Conservation (phyloP, 1,284 basidiomycete genomes). For the Cutaneotrichosporon arboriforme region DNA sequence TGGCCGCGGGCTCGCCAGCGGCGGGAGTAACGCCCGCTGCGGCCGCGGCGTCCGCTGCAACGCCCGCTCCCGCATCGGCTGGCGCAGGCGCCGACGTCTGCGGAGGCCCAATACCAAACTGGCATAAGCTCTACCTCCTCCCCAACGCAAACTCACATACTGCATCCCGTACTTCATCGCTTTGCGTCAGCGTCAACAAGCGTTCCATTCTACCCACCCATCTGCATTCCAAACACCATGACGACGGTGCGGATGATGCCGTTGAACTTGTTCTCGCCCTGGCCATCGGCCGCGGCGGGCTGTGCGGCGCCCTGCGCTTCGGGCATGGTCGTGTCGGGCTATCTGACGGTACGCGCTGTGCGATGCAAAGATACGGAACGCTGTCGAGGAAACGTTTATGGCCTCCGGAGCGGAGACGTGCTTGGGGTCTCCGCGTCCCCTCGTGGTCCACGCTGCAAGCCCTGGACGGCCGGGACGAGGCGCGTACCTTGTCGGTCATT, state of each 20-base stretch:
- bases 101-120: conserved; percentile 3
- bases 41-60: conserved; percentile 3
- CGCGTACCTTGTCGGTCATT: too few species aligned
- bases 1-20: too few species aligned
- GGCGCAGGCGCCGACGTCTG: conserved; percentile 4
- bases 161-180: conserved; percentile 41
- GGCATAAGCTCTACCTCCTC: neutral
- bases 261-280: conserved; percentile 17
- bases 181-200: conserved; percentile 9
- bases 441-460: too few species aligned
- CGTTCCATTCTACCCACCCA: conserved; percentile 29
- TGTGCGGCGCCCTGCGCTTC: conserved; percentile 9
- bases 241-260: conserved; percentile 23
- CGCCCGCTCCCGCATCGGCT: neutral
- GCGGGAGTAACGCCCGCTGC: conserved; percentile 5
- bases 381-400: too few species aligned
- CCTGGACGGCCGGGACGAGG: too few species aligned
- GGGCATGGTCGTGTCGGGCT: conserved; percentile 9
- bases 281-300: conserved; percentile 11
- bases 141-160: conserved; percentile 25
- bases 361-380: too few species aligned
- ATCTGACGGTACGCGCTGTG: neutral
- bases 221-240: conserved; percentile 35
- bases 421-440: too few species aligned
- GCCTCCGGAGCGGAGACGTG: too few species aligned